Evolutionary conservation across 2,329 filamentous ascomycete genomes (phyloP), one percentile per base, ranked within the genome.

Genomic region (Didymella keratinophila): DNA sequence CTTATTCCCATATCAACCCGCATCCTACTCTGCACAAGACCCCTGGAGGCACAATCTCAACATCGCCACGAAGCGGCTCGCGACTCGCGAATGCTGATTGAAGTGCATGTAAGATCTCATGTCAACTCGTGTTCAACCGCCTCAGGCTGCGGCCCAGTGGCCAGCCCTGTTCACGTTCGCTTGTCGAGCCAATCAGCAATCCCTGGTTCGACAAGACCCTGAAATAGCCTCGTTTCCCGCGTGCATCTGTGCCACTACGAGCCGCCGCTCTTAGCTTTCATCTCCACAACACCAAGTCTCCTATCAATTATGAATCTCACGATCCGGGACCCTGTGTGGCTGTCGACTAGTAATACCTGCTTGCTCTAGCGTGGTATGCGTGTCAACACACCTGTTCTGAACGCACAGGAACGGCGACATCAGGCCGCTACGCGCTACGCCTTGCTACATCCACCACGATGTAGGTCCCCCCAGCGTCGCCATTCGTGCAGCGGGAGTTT

Each of bases 111-210:
- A 12, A 46, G 23, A 20, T 30, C 48, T 48, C 55, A 49, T 52
- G 36, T 58, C 43, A 16, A 37, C 55, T 48, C 55, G 55, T 52
- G 28, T 53, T 49, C 49, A 49, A 37, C 34, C 32, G 48, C 21
- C 42, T 52, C 36, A 37, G 34, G 55, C 48, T 43, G 55, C 51
- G 55, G 42, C 36, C 36, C 21, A 23, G 12, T 42, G 20, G 21
- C 27, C 21, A 39, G 28, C 45, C 37, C 7, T 41, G 52, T 16
- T 44, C 6, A 30, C 16, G 5, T 37, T 58, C 56, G 49, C 44
- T 52, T 53, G 27, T 2, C 4, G 10, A 5, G 10, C 56, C 56
- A 53, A 58, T 58, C 44, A 50, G 8, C 9, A 4, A 27, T 10
- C 3, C 1, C 16, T 25, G 10, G 25, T 34, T 41, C 6, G 10